Evolutionary conservation across 2,329 filamentous ascomycete genomes (phyloP).

Genomic region (Colletotrichum sp.): DNA sequence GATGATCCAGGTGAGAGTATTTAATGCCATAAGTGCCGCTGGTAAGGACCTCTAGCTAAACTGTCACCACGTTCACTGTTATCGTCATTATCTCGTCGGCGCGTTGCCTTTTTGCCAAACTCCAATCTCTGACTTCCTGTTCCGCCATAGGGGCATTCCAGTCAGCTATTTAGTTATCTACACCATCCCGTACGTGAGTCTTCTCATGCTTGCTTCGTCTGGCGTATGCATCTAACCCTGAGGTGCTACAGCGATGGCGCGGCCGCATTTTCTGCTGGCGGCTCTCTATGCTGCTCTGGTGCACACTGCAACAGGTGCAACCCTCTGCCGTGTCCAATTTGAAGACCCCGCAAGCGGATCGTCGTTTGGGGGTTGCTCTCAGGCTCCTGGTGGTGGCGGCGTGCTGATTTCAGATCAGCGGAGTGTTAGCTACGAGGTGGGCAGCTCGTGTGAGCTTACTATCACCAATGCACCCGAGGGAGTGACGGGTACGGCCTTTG

Average conservation of each 20-base stretch:
- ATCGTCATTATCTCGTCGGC: background rate
- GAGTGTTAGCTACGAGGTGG: background rate
- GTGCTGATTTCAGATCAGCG: background rate
- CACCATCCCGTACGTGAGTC: background rate
- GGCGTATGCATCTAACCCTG: background rate
- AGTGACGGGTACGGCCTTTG: background rate
- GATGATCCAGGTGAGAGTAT: background rate
- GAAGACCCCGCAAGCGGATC: background rate
- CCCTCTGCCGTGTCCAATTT: background rate
- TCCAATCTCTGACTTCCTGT: background rate
- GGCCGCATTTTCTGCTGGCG: background rate
- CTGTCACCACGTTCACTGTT: background rate
- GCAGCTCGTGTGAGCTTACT: background rate
- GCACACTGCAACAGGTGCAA: background rate
- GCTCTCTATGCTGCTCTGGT: background rate
- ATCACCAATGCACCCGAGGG: background rate
- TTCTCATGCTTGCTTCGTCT: background rate
- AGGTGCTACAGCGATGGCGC: background rate
- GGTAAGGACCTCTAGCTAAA: background rate
- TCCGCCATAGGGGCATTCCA: background rate
- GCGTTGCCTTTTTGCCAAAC: background rate
- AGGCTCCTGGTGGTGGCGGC: background rate
- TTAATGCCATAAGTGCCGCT: background rate
- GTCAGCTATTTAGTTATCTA: background rate
- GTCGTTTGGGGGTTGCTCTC: background rate